phyloP scores from a whole-genome alignment of 495 filamentous ascomycete genomes.

The Saxophila tyrrhenica region DNA sequence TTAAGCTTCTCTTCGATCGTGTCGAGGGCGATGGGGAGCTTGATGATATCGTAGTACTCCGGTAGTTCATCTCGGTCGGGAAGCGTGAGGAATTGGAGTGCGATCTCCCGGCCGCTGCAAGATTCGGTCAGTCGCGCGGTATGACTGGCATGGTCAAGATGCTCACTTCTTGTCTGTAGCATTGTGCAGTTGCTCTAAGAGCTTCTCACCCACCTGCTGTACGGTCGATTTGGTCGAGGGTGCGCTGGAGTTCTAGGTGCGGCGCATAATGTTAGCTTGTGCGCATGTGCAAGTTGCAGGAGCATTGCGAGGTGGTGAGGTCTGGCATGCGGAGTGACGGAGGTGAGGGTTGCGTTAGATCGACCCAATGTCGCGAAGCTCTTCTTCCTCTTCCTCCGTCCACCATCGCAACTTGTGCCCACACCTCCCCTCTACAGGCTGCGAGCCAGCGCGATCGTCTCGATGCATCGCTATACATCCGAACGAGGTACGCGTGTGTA shows the following conservation, averaged over 20 bases:
- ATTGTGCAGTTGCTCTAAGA: constrained; percentile 52
- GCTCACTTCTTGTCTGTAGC: constrained; percentile 63
- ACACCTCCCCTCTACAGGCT: constrained; percentile 5
- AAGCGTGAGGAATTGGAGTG: constrained; percentile 59
- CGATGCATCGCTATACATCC: background rate
- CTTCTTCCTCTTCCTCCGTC: constrained; percentile 11
- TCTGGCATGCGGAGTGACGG: constrained; percentile 8
- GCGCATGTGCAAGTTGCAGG: background rate
- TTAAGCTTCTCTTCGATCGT: constrained; percentile 61
- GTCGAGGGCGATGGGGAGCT: constrained; percentile 64
- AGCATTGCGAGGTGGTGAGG: background rate
- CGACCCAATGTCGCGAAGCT: too few relatives aligned
- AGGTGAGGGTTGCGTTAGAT: constrained; percentile 7
- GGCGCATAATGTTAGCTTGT: constrained; percentile 2
- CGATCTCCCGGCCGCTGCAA: constrained; percentile 52
- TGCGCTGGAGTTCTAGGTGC: constrained; percentile 11
- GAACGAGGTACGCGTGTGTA: background rate
- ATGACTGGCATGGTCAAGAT: background rate
- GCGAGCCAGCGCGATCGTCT: background rate
- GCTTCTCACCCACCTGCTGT: constrained; percentile 52
- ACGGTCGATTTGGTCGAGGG: constrained; percentile 14
- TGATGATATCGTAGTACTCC: constrained; percentile 64
- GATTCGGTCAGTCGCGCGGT: constrained; percentile 14
- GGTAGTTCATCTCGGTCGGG: constrained; percentile 48
- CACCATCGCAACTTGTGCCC: background rate